Conservation (phyloP, 257 asterid genomes). For the Solanum sitiens region DNA sequence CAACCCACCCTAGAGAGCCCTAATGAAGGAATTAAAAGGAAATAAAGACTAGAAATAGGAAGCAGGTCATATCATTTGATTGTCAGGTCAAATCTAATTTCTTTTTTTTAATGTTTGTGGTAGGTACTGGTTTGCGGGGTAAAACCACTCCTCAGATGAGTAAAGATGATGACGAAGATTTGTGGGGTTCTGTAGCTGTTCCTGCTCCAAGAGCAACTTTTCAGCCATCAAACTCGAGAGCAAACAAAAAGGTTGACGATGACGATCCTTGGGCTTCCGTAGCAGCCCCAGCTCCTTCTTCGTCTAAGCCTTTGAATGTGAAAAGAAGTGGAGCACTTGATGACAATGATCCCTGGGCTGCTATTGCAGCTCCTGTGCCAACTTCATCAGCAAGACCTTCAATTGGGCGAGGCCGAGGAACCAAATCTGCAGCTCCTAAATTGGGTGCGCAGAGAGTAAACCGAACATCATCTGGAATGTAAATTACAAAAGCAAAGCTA, state of each 20-base stretch:
- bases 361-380: constrained; percentile 51
- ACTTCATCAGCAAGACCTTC: constrained; percentile 59
- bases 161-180: constrained; percentile 45
- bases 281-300: constrained; percentile 58
- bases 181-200: constrained; percentile 50
- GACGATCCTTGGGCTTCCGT: constrained; percentile 58
- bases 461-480: constrained; percentile 70
- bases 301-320: constrained; percentile 29
- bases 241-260: constrained; percentile 26
- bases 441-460: constrained; percentile 85
- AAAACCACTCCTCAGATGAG: constrained; percentile 34
- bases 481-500: constrained; percentile 12
- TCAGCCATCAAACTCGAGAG: constrained; percentile 17
- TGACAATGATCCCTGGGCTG: constrained; percentile 46
- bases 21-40: background rate
- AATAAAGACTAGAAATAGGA: background rate
- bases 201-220: constrained; percentile 33
- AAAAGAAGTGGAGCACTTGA: background rate
- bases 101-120: constrained; percentile 8
- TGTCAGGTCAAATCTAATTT: background rate
- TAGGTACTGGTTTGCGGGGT: constrained; percentile 53
- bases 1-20: background rate
- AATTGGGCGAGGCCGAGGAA: constrained; percentile 53
- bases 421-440: constrained; percentile 60
- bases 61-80: background rate